A percentile compares a stretch with the other conserved stretches of the same genome.
These are phyloP conservation scores for Colletotrichum sp. DNA, from an alignment of 2,329 filamentous ascomycete species.

Conservation along the genomic window DNA sequence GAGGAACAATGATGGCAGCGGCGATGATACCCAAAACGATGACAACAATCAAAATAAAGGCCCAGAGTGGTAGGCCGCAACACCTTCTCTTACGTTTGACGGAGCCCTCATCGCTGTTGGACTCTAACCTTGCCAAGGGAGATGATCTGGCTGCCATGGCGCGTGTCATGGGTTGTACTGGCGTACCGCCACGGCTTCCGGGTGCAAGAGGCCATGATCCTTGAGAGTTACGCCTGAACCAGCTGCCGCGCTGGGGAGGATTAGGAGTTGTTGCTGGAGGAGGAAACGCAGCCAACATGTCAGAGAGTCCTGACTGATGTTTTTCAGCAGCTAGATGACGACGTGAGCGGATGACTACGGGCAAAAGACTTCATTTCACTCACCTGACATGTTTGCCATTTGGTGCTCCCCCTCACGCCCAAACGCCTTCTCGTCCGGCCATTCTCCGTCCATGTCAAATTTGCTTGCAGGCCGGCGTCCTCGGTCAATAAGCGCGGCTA, in stretches of 20 bases:
- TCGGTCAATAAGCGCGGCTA: slow-evolving; percentile 87
- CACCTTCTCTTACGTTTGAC: slow-evolving; percentile 63
- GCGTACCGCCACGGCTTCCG: slow-evolving; percentile 11
- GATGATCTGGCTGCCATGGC: slow-evolving; percentile 13
- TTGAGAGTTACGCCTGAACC: slow-evolving; percentile 36
- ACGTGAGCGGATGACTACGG: slow-evolving; percentile 19
- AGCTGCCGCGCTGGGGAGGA: slow-evolving; percentile 51
- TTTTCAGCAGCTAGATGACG: slow-evolving; percentile 42
- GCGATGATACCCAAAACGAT: slow-evolving; percentile 75
- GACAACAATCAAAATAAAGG: slow-evolving; percentile 70
- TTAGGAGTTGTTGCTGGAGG: slow-evolving; percentile 56
- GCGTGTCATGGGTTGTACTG: slow-evolving; percentile 6
- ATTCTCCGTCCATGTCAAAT: slow-evolving; percentile 55
- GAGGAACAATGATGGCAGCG: slow-evolving; percentile 82
- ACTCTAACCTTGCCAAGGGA: slow-evolving; percentile 8
- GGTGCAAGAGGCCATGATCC: slow-evolving; percentile 56
- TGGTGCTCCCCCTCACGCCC: slow-evolving; percentile 43
- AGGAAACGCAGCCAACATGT: slow-evolving; percentile 71
- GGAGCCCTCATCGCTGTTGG: slow-evolving; percentile 26
- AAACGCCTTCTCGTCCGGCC: slow-evolving; percentile 48
- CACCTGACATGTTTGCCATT: slow-evolving; percentile 38
- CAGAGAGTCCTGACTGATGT: slow-evolving; percentile 60
- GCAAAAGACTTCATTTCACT: background rate
- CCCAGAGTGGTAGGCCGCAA: slow-evolving; percentile 85
- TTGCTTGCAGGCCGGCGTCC: slow-evolving; percentile 71